These are phyloP conservation scores for Herpetomonas samuelpessoai DNA, from an alignment of 208 protist genomes.

Conservation along the genomic window DNA sequence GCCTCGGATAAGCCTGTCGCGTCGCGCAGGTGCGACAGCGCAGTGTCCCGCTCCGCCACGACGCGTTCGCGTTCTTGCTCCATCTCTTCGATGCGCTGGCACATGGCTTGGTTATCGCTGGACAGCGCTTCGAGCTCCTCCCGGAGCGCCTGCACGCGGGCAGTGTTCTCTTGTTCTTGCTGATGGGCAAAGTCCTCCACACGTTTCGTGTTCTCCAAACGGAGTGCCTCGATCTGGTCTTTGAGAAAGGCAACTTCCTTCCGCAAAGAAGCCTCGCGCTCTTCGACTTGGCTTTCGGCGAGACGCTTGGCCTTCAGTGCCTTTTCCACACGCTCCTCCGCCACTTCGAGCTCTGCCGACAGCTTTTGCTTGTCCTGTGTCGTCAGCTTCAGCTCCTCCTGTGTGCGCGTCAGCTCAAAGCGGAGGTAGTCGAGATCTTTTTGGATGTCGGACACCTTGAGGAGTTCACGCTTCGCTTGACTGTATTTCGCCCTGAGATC, in stretches of 20 bases:
- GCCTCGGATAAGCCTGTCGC: not conserved
- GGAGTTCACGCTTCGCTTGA: slow-evolving; percentile 72
- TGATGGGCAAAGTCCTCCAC: slow-evolving; percentile 56
- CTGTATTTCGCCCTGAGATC: slow-evolving; percentile 68
- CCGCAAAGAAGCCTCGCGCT: slow-evolving; percentile 18
- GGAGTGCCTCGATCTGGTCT: slow-evolving; percentile 57
- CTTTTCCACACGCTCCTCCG: slow-evolving; percentile 35
- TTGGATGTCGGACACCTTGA: slow-evolving; percentile 71
- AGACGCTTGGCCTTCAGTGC: slow-evolving; percentile 44
- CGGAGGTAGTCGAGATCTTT: slow-evolving; percentile 74
- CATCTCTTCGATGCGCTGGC: slow-evolving; percentile 28
- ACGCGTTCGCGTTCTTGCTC: slow-evolving; percentile 21
- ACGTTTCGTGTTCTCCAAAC: slow-evolving; percentile 42
- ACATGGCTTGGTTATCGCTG: slow-evolving; percentile 18
- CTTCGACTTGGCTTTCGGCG: slow-evolving; percentile 30
- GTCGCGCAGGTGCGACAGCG: slow-evolving; percentile 1
- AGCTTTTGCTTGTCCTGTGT: slow-evolving; percentile 39
- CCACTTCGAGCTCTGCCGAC: slow-evolving; percentile 53
- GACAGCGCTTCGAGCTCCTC: slow-evolving; percentile 41
- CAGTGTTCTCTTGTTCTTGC: slow-evolving; percentile 50
- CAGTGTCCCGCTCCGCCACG: not conserved
- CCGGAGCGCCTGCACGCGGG: slow-evolving; percentile 53
- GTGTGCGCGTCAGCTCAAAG: slow-evolving; percentile 64
- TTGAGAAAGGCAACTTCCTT: slow-evolving; percentile 72
- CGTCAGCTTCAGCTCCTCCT: slow-evolving; percentile 64